These are phyloP conservation scores for Mycogone perniciosa DNA, from an alignment of 2,329 filamentous ascomycete genomes.

Conservation along the genomic window DNA sequence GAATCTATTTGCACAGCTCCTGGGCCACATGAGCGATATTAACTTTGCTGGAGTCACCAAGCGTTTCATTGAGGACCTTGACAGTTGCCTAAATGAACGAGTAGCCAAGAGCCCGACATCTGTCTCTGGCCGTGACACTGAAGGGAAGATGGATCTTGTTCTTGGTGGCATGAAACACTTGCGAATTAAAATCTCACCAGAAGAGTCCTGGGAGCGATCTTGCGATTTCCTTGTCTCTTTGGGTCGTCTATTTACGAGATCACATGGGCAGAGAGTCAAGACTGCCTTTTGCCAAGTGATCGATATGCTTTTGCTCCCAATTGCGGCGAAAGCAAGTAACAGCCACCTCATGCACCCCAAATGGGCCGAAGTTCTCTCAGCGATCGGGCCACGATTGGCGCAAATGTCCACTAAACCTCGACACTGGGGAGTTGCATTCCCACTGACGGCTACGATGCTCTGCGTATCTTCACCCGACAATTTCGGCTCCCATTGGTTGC, in stretches of 20 bases:
- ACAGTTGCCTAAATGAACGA: slow-evolving; percentile 69
- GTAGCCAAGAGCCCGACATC: slow-evolving; percentile 59
- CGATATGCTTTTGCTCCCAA: slow-evolving; percentile 76
- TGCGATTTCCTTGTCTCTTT: slow-evolving; percentile 83
- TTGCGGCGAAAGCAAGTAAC: slow-evolving; percentile 72
- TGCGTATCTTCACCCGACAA: slow-evolving; percentile 82
- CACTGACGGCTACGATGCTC: slow-evolving; percentile 76
- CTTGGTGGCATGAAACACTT: slow-evolving; percentile 89
- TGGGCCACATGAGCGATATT: slow-evolving; percentile 93
- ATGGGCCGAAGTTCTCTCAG: slow-evolving; percentile 80
- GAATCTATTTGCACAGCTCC: slow-evolving; percentile 85
- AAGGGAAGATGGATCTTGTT: slow-evolving; percentile 79
- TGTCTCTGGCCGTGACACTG: slow-evolving; percentile 56
- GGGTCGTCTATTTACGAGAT: slow-evolving; percentile 73
- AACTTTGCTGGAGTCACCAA: slow-evolving; percentile 81
- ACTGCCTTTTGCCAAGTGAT: slow-evolving; percentile 91
- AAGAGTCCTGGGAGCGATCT: slow-evolving; percentile 73
- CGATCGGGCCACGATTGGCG: slow-evolving; percentile 69
- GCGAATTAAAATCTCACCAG: slow-evolving; percentile 65
- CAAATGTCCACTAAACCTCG: slow-evolving; percentile 87
- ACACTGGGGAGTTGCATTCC: slow-evolving; percentile 86
- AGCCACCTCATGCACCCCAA: slow-evolving; percentile 72
- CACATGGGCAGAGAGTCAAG: slow-evolving; percentile 85
- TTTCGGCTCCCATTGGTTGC: slow-evolving; percentile 81
- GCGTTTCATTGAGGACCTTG: slow-evolving; percentile 76